A percentile compares a stretch with the other conserved stretches of the same genome.
Evolutionary conservation across 768 basidiomycete genomes (phyloP).

Genomic region (Rubroboletus pulcherrimus): DNA sequence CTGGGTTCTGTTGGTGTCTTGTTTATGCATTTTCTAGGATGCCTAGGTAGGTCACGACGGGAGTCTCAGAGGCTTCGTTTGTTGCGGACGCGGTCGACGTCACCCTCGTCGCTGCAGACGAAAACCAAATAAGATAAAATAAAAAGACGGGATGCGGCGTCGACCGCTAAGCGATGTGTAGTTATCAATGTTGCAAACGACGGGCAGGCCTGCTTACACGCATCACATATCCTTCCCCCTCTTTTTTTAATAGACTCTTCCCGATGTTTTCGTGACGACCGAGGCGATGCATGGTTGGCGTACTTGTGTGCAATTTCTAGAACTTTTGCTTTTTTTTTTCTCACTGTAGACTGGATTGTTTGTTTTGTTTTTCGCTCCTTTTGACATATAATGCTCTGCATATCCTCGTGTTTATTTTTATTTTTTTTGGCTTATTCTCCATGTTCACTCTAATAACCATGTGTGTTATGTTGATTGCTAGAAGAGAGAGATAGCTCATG

Average conservation of each 20-base stretch:
- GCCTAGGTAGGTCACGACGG: slow-evolving; percentile 19
- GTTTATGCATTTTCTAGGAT: slow-evolving; percentile 23
- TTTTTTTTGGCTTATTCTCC: background rate
- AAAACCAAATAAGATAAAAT: background rate
- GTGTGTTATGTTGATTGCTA: too few species aligned
- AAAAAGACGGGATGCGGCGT: background rate
- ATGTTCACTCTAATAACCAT: too few species aligned
- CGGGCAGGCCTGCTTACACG: slow-evolving; percentile 22
- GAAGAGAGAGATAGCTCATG: too few species aligned
- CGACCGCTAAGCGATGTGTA: slow-evolving; percentile 9
- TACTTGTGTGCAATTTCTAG: slow-evolving; percentile 9
- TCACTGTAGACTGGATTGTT: background rate
- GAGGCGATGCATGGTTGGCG: background rate
- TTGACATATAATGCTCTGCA: background rate
- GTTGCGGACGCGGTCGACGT: background rate
- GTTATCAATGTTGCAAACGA: slow-evolving; percentile 7
- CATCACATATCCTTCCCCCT: too few species aligned
- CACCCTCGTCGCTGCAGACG: background rate
- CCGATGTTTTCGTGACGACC: background rate
- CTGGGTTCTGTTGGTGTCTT: slow-evolving; percentile 23
- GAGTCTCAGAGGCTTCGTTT: slow-evolving; percentile 1
- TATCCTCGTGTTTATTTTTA: background rate
- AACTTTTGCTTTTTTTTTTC: slow-evolving; percentile 1
- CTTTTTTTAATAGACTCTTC: background rate
- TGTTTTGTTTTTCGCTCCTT: background rate